A percentile compares a stretch with the other conserved stretches of the same genome.
Evolutionary conservation across 1,284 basidiomycete genomes (phyloP).

Genomic region (Ceratobasidium sp.): DNA sequence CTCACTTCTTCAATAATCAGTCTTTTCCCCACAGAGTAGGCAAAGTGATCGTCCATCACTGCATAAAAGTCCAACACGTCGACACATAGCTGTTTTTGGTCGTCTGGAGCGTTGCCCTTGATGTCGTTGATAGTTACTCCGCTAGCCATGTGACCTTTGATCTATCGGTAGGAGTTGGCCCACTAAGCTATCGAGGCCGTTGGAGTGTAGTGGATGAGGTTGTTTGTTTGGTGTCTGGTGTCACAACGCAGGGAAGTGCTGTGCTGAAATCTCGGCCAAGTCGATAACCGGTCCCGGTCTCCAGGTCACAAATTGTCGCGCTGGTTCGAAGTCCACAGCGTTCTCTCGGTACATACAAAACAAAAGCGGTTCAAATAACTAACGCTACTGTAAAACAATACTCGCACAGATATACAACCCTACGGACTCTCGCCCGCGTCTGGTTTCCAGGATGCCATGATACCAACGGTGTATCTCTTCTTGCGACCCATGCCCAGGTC

Average conservation of each 20-base stretch:
- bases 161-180: neutral
- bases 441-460: conserved; percentile 40
- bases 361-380: conserved; percentile 9
- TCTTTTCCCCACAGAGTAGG: conserved; percentile 35
- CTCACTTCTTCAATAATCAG: conserved; percentile 34
- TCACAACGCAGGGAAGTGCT: neutral
- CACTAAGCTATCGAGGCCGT: neutral
- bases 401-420: neutral
- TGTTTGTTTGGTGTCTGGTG: neutral
- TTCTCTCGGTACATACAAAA: conserved; percentile 13
- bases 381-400: neutral
- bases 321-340: too few species aligned
- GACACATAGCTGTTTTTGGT: conserved; percentile 41
- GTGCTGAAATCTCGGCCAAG: conserved; percentile 8
- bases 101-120: conserved; percentile 32
- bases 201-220: neutral
- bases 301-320: neutral
- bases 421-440: conserved; percentile 25
- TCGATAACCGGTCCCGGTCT: conserved; percentile 9
- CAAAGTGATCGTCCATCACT: conserved; percentile 26
- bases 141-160: conserved; percentile 24
- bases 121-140: conserved; percentile 28
- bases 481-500: conserved; percentile 43
- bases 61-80: conserved; percentile 40
- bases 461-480: conserved; percentile 28